A percentile compares a stretch with the other conserved stretches of the same genome.
These are phyloP conservation scores for Globisporangium mamillatum DNA, from an alignment of 352 stramenopile genomes.

Conservation along the genomic window DNA sequence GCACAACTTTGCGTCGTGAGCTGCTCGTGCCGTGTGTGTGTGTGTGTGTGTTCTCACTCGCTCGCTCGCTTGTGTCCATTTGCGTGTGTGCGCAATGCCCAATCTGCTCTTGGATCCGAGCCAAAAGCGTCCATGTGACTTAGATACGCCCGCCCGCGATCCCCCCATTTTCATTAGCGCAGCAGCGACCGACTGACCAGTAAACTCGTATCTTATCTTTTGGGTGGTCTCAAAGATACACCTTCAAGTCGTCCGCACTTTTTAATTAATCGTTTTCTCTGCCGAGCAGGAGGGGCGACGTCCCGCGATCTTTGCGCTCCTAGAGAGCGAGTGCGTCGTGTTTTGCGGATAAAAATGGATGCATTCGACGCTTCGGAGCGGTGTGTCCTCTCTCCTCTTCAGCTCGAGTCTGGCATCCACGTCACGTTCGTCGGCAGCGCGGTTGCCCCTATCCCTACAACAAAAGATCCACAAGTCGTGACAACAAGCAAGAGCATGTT, in stretches of 20 bases:
- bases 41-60: not conserved
- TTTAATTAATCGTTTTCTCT: constrained; percentile 6
- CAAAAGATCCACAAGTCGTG: constrained; percentile 8
- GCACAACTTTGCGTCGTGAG: not conserved
- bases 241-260: not conserved
- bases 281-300: not conserved
- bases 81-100: not conserved
- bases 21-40: not conserved
- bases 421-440: constrained; percentile 5
- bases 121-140: constrained; percentile 1
- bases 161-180: not conserved
- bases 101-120: not conserved
- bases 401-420: constrained; percentile 6
- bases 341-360: not conserved
- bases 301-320: not conserved
- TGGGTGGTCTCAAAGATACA: not conserved
- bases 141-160: not conserved
- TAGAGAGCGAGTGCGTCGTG: not conserved
- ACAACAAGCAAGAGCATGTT: not conserved
- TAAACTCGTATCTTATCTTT: constrained; percentile 1
- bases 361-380: not conserved
- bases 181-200: not conserved
- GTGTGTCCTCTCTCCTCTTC: not conserved
- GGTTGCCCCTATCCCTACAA: constrained; percentile 3
- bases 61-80: not conserved